These are phyloP conservation scores for Peziza echinospora DNA, from an alignment of 495 filamentous ascomycete genomes.

Conservation along the genomic window DNA sequence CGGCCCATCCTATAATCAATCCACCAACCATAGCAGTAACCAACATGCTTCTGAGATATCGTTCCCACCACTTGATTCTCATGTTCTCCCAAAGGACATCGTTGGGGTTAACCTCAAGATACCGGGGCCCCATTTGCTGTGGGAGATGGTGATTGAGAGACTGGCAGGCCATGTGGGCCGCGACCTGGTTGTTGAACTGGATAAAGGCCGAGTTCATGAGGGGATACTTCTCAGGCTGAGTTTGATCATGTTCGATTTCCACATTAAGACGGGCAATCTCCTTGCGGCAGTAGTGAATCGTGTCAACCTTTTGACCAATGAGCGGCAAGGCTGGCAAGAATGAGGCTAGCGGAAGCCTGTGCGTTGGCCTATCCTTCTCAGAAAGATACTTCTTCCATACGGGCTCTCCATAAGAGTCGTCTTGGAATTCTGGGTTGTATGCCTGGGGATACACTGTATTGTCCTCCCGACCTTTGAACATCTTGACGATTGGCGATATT, in stretches of 20 bases:
- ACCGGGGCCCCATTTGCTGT: conserved; percentile 80
- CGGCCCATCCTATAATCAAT: conserved; percentile 75
- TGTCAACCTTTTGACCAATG: conserved; percentile 80
- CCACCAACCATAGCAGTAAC: conserved; percentile 44
- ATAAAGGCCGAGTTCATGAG: conserved; percentile 97
- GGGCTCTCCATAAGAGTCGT: conserved; percentile 43
- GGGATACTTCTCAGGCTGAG: conserved; percentile 66
- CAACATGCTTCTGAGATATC: conserved; percentile 49
- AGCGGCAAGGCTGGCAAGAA: conserved; percentile 59
- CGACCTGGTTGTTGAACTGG: conserved; percentile 95
- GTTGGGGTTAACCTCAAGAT: conserved; percentile 77
- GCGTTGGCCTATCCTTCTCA: conserved; percentile 63
- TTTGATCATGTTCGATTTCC: conserved; percentile 84
- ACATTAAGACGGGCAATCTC: conserved; percentile 75
- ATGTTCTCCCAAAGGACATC: conserved; percentile 98
- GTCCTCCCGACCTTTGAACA: too few relatives aligned
- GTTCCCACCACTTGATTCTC: conserved; percentile 88
- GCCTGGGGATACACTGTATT: conserved; percentile 46
- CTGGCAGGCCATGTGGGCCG: conserved; percentile 95
- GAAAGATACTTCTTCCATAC: conserved; percentile 65
- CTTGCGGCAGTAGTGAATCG: conserved; percentile 73
- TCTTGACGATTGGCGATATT: not conserved
- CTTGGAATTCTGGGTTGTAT: conserved; percentile 40
- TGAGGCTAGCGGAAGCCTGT: conserved; percentile 56
- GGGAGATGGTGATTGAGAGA: conserved; percentile 77